These are phyloP conservation scores for Carpinus fangiana DNA, from an alignment of 306 rosid species.

Conservation along the genomic window DNA sequence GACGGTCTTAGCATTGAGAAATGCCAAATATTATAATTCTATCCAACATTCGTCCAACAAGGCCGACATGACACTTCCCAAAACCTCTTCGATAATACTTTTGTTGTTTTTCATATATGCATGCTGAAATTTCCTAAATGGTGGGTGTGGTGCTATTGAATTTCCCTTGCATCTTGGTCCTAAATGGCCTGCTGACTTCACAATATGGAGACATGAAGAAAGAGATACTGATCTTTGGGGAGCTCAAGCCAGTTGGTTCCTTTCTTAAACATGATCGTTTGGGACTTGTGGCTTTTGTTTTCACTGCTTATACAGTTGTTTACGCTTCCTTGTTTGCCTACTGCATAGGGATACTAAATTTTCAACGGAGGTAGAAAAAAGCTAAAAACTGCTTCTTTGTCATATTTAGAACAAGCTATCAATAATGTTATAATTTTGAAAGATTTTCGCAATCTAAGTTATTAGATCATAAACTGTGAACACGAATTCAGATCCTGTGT, in stretches of 20 bases:
- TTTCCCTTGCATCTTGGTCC: constrained; percentile 77
- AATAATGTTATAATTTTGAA: not conserved
- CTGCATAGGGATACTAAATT: constrained; percentile 63
- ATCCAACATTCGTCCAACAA: too few relatives aligned
- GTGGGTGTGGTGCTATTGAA: constrained; percentile 88
- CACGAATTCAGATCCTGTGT: not conserved
- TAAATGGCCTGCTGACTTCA: constrained; percentile 71
- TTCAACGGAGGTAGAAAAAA: constrained; percentile 46
- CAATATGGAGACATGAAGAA: constrained; percentile 67
- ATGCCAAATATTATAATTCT: too few relatives aligned
- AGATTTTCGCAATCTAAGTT: not conserved
- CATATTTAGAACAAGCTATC: not conserved
- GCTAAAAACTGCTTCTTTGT: not conserved
- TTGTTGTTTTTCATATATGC: constrained; percentile 10
- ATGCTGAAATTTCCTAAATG: constrained; percentile 89
- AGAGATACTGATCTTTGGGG: constrained; percentile 58
- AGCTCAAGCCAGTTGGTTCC: constrained; percentile 45
- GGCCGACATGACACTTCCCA: too few relatives aligned
- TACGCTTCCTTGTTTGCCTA: constrained; percentile 70
- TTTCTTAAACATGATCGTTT: constrained; percentile 55
- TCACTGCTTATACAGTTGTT: constrained; percentile 58
- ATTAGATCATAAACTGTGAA: not conserved
- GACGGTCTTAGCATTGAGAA: not conserved
- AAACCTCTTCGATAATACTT: too few relatives aligned
- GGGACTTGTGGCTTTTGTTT: constrained; percentile 59